Percentiles rank a stretch among this genome's conserved stretches.
Conservation (phyloP, 2,329 filamentous ascomycete genomes). For the Fusarium mangiferae region DNA sequence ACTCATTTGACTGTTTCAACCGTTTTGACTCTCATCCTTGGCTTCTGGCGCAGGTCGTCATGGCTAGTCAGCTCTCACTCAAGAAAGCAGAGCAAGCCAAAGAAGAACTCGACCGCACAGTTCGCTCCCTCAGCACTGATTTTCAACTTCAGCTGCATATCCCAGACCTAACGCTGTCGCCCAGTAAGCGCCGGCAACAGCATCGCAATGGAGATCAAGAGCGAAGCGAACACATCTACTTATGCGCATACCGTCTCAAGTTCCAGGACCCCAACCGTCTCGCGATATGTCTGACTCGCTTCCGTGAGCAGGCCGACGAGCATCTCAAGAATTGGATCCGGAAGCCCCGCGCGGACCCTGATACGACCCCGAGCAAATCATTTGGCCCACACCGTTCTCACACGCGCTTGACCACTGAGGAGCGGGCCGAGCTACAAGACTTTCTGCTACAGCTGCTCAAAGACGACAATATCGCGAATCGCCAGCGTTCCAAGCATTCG, state of each 20-base stretch:
- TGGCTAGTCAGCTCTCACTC: slow-evolving; percentile 9
- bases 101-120: slow-evolving; percentile 39
- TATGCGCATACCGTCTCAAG: slow-evolving; percentile 32
- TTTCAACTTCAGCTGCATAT: slow-evolving; percentile 41
- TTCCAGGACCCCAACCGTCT: slow-evolving; percentile 32
- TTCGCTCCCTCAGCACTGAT: slow-evolving; percentile 42
- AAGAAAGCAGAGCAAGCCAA: slow-evolving; percentile 15
- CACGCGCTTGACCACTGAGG: slow-evolving; percentile 23
- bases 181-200: slow-evolving; percentile 36
- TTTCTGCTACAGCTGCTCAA: slow-evolving; percentile 36
- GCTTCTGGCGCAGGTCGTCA: slow-evolving; percentile 16
- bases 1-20: background rate
- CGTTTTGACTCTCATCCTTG: background rate
- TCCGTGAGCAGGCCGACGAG: slow-evolving; percentile 36
- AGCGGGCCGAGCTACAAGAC: slow-evolving; percentile 41
- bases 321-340: slow-evolving; percentile 33
- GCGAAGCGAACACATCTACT: slow-evolving; percentile 39
- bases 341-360: slow-evolving; percentile 33
- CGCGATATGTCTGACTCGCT: slow-evolving; percentile 36
- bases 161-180: slow-evolving; percentile 41
- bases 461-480: slow-evolving; percentile 17
- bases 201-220: slow-evolving; percentile 38
- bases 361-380: slow-evolving; percentile 28
- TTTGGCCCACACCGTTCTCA: slow-evolving; percentile 38
- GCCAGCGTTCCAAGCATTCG: slow-evolving; percentile 13